Evolutionary conservation across 2,329 filamentous ascomycete species (phyloP), one percentile per base, ranked within the genome.

Genomic region (Gnomoniopsis smithogilvyi): DNA sequence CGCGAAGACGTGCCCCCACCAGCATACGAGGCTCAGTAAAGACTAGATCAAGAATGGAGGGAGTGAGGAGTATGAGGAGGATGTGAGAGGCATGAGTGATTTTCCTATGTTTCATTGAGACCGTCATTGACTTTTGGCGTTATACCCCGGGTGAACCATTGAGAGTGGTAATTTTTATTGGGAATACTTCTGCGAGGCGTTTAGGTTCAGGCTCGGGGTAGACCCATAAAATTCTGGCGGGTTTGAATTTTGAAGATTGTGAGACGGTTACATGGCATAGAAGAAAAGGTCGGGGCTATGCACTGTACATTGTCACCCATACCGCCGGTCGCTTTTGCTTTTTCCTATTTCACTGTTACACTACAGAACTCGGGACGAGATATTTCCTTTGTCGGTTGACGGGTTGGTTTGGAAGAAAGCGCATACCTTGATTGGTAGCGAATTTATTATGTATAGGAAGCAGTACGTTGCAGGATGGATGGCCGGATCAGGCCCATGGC

Each of bases 1-100:
- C 74, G 78, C 55, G 81, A 86, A 62, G 81, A 84, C 50, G 71
- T 76, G 6, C 84, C 85, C 6, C 85, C 85, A 30, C 85, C 85
- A 15, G 84, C 85, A 59, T 88, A 88, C 68, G 80, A 87, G 71
- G 80, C 79, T 51, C 74, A 72, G 66, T 81, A 73, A 74, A 64
- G 6, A 45, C 43, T n/a, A 19, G n/a, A 45, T 19, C 19, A 19
- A 56, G 19, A 41, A 26, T 34, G 41, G 59, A 33, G 56, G n/a
- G n/a, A n/a, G n/a, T n/a, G n/a, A n/a, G n/a, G n/a, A n/a, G n/a
- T n/a, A n/a, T n/a, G n/a, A n/a, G n/a, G n/a, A n/a, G 41, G n/a
- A 46, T 8, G 8, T 30, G 26, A 38, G 6, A 19, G 49, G 15
- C 19, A 22, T 41, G 34, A 3, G 19, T 41, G 10, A 12, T 54